A percentile compares a stretch with the other conserved stretches of the same genome.
Conservation (phyloP, 2,329 filamentous ascomycete species). For the Karstenula rhodostoma region DNA sequence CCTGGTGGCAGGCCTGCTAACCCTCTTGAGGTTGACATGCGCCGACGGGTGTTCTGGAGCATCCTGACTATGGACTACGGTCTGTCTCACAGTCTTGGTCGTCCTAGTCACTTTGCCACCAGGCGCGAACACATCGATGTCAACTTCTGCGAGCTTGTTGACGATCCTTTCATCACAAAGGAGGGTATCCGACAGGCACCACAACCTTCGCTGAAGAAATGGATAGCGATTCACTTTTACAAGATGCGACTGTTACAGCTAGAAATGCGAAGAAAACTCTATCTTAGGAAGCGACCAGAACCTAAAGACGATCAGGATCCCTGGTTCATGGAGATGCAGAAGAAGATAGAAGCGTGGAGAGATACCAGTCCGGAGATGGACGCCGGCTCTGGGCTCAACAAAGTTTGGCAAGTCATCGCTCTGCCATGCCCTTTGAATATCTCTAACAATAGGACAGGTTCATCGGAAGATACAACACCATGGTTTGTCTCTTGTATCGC, state of each 20-base stretch:
- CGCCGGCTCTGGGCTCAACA: conserved; percentile 74
- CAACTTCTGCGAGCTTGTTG: conserved; percentile 80
- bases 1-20: conserved; percentile 69
- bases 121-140: conserved; percentile 85
- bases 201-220: conserved; percentile 80
- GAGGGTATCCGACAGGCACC: conserved; percentile 75
- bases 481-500: conserved; percentile 86
- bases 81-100: conserved; percentile 84
- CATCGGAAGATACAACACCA: conserved; percentile 78
- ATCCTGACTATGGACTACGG: conserved; percentile 88
- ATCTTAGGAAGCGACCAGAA: conserved; percentile 80
- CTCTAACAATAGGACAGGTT: conserved; percentile 57
- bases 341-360: conserved; percentile 81
- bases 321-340: conserved; percentile 84
- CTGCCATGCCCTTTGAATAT: conserved; percentile 6
- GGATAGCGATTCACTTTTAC: conserved; percentile 90
- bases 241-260: conserved; percentile 88
- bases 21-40: conserved; percentile 84
- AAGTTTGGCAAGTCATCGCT: conserved; percentile 71
- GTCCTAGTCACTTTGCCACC: conserved; percentile 85
- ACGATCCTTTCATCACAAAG: conserved; percentile 83
- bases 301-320: conserved; percentile 82
- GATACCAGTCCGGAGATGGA: conserved; percentile 77
- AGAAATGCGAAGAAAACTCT: conserved; percentile 85
- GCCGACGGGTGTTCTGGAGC: conserved; percentile 86